Evolutionary conservation across 768 basidiomycete species (phyloP).

Genomic region (Trametes coccinea): DNA sequence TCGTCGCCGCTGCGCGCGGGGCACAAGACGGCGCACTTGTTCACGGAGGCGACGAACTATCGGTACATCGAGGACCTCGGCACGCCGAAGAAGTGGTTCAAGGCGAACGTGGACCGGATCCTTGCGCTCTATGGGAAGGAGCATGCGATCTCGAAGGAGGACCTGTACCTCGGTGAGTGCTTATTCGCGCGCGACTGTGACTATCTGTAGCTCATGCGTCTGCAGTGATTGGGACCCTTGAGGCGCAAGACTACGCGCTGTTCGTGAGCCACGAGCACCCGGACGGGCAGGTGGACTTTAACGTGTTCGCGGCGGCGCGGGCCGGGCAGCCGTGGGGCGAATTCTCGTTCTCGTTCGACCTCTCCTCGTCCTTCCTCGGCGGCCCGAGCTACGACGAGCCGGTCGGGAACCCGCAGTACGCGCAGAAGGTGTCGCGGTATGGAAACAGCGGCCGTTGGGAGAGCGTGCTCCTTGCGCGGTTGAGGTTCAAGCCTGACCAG

Average conservation of each 20-base stretch:
- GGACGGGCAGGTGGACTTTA: conserved; percentile 66
- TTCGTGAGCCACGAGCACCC: conserved; percentile 75
- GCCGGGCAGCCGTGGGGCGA: conserved; percentile 70
- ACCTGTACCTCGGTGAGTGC: conserved; percentile 36
- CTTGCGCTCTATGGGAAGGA: conserved; percentile 51
- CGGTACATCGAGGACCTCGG: conserved; percentile 62
- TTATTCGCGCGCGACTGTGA: background rate
- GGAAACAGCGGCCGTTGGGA: background rate
- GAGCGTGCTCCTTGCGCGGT: too few relatives aligned
- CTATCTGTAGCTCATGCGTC: too few relatives aligned
- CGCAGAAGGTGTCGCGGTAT: conserved; percentile 15
- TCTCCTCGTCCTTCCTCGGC: conserved; percentile 37
- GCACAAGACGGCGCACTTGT: conserved; percentile 66
- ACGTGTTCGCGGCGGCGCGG: conserved; percentile 54
- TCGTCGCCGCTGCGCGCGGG: conserved; percentile 61
- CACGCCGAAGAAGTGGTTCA: conserved; percentile 73
- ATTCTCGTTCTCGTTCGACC: conserved; percentile 57
- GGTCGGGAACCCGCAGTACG: conserved; percentile 21
- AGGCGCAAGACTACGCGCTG: conserved; percentile 69
- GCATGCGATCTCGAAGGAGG: conserved; percentile 38
- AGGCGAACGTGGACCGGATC: conserved; percentile 63
- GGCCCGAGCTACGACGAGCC: conserved; percentile 50
- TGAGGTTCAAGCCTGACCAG: too few relatives aligned
- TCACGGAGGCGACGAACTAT: conserved; percentile 70
- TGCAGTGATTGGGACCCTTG: conserved; percentile 67